Base-by-base conservation (phyloP, 345 rosid species). In the Corchorus olitorius region DNA sequence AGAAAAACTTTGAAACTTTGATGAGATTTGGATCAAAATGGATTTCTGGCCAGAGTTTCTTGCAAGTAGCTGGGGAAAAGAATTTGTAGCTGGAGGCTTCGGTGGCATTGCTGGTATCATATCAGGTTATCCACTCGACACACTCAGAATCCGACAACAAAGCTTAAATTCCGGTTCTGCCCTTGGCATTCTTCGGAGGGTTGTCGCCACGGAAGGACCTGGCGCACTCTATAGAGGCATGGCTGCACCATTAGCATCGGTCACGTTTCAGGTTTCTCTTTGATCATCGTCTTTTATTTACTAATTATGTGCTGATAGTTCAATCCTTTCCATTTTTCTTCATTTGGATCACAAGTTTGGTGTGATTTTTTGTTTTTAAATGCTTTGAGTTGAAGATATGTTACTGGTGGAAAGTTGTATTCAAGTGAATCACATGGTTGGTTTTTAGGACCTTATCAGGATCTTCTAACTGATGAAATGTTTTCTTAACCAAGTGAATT, bases 21-120 rank as follows among this genome's bases (percentile, higher is more conserved):
- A 73, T 65, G 78, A 60, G 75, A 75, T 50, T 66, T 66, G 27
- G 39, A 60, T 67, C 43, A 55, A 8, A 22, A 93, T 93, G 99
- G 97, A 93, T 79, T 93, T 91, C 77, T 92, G 97, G 98, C 99
- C 97, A 10, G 94, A 93, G 83, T 96, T 92, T 84, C 84, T 96
- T 71, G 97, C 98, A 15, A 88, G 69, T 75, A 92, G 93, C 72
- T 91, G 91, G 91, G 98, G 97, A 1, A 84, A 75, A 75, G 98
- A 96, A 73, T 92, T 92, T 83, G 93, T 93, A 58, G 99, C 95
- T 10, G 98, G 98, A 45, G 99, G 98, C 4, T 87, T 89, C 68
- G 98, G 99, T 33, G 99, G 99, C 78, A 83, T 87, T 17, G 98
- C 99, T n/a, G 98, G 99, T 1, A 88, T 96, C 9, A 41, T 96